Evolutionary conservation across 1,284 basidiomycete species (phyloP).

Genomic region (Cystobasidium slooffiae): DNA sequence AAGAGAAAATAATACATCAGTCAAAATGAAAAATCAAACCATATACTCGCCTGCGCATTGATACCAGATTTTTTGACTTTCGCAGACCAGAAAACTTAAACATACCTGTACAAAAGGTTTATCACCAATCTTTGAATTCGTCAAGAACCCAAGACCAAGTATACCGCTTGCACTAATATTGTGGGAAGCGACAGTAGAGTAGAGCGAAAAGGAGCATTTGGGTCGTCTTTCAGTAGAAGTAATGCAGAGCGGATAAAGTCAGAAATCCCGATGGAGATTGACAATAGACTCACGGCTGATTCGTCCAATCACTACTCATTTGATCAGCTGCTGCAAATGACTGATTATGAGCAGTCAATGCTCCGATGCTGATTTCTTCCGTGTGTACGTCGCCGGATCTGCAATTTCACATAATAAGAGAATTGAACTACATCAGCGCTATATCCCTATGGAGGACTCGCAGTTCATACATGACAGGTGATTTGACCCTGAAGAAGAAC

Average conservation of each 20-base stretch:
- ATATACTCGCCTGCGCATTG: too few relatives aligned
- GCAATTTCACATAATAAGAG: neutral
- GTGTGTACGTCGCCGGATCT: constrained; percentile 35
- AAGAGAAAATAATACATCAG: too few relatives aligned
- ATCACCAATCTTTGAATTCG: constrained; percentile 36
- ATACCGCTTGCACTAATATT: constrained; percentile 35
- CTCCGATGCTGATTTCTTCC: constrained; percentile 54
- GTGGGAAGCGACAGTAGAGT: too few relatives aligned
- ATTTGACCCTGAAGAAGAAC: too few relatives aligned
- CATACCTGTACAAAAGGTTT: constrained; percentile 36
- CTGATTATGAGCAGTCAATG: constrained; percentile 50
- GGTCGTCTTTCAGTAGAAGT: neutral
- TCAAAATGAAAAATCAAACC: too few relatives aligned
- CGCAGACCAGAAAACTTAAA: neutral
- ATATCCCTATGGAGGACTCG: too few relatives aligned
- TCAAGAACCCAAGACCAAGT: constrained; percentile 43
- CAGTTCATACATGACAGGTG: too few relatives aligned
- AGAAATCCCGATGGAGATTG: too few relatives aligned
- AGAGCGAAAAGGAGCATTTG: neutral
- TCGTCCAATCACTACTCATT: constrained; percentile 33
- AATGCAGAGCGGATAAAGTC: too few relatives aligned
- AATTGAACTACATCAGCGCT: neutral
- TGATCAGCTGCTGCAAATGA: constrained; percentile 52
- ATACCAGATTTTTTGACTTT: too few relatives aligned
- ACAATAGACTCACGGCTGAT: constrained; percentile 16